phyloP scores from a whole-genome alignment of 495 filamentous ascomycete species.

The Neurospora sp. region DNA sequence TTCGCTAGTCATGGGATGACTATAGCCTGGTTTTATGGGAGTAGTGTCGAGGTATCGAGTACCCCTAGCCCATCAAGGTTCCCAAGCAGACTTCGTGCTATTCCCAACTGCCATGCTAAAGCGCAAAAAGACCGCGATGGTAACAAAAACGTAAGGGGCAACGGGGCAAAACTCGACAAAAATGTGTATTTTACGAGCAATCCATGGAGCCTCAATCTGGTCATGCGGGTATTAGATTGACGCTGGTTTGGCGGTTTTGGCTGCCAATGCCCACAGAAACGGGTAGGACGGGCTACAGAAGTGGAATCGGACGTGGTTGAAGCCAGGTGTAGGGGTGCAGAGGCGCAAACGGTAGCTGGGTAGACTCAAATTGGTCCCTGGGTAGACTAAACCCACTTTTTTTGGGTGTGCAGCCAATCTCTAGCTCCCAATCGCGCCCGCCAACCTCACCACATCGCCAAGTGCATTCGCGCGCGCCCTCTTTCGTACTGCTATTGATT shows the following conservation, averaged over 20 bases:
- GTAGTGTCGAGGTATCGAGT: neutral
- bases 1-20: neutral
- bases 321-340: neutral
- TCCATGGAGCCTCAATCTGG: neutral
- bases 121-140: neutral
- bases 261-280: neutral
- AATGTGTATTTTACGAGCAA: neutral
- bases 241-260: neutral
- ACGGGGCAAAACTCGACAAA: neutral
- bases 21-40: neutral
- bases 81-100: neutral
- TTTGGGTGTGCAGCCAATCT: too few relatives aligned
- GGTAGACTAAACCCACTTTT: too few relatives aligned
- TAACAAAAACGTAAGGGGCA: neutral
- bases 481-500: too few relatives aligned
- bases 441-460: too few relatives aligned
- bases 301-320: neutral
- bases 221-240: neutral
- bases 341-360: too few relatives aligned
- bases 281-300: neutral
- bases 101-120: neutral
- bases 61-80: neutral
- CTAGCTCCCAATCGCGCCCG: too few relatives aligned
- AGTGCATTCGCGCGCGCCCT: too few relatives aligned
- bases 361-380: too few relatives aligned